Percentiles rank a stretch among this genome's conserved stretches.
phyloP scores from a whole-genome alignment of 768 basidiomycete species.

The Termitomyces sp. region DNA sequence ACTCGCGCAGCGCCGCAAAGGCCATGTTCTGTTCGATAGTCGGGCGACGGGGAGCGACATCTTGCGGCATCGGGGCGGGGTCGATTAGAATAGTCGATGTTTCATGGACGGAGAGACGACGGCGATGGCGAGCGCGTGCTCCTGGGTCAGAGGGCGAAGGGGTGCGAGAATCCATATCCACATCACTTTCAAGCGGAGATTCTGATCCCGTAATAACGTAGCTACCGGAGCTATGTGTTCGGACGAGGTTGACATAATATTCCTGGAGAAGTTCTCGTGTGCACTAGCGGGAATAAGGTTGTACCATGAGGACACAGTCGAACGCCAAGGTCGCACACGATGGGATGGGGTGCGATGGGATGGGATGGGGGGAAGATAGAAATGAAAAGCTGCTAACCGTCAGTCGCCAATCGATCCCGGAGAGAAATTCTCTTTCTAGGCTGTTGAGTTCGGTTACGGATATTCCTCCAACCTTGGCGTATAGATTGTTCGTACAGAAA shows the following conservation, averaged over 20 bases:
- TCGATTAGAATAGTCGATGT: constrained; percentile 42
- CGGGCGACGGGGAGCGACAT: constrained; percentile 46
- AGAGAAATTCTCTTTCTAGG: constrained; percentile 91
- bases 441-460: constrained; percentile 88
- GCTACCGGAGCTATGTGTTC: constrained; percentile 68
- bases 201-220: constrained; percentile 51
- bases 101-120: constrained; percentile 28
- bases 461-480: constrained; percentile 96
- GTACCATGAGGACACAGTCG: constrained; percentile 25
- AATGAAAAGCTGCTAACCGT: constrained; percentile 60
- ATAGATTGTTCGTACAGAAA: constrained; percentile 92
- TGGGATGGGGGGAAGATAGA: constrained; percentile 9
- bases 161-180: constrained; percentile 57
- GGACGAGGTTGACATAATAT: constrained; percentile 91
- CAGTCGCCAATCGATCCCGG: constrained; percentile 90
- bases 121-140: constrained; percentile 17
- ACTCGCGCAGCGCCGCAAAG: constrained; percentile 64
- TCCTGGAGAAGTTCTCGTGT: constrained; percentile 87
- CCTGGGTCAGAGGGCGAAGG: constrained; percentile 40
- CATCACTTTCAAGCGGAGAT: constrained; percentile 47
- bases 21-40: constrained; percentile 86
- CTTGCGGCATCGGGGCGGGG: constrained; percentile 35
- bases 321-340: constrained; percentile 13
- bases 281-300: constrained; percentile 55
- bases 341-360: constrained; percentile 10